These are phyloP conservation scores for Fragilaria crotonensis DNA, from an alignment of 108 stramenopile genomes.

Conservation along the genomic window DNA sequence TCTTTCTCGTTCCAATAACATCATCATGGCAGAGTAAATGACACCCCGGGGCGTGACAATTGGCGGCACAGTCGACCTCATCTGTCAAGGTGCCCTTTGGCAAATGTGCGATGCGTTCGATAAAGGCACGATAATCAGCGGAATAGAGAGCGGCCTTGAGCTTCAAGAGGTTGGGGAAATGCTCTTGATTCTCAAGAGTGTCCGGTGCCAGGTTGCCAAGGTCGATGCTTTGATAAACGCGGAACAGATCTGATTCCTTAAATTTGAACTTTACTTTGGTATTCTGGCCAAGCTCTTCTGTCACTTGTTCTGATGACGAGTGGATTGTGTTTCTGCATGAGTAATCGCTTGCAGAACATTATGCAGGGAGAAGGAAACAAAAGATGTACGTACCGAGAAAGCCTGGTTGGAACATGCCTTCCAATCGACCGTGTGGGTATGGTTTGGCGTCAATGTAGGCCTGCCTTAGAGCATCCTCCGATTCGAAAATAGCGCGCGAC, in stretches of 20 bases:
- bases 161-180: conserved; percentile 70
- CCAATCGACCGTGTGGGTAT: conserved; percentile 59
- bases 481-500: conserved; percentile 15
- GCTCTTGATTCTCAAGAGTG: conserved; percentile 5
- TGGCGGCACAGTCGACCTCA: conserved; percentile 91
- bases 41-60: conserved; percentile 90
- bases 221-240: conserved; percentile 86
- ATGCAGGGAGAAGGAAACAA: neutral
- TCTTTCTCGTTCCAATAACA: conserved; percentile 88
- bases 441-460: conserved; percentile 40
- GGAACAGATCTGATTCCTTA: conserved; percentile 96
- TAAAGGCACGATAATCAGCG: conserved; percentile 67
- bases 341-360: neutral
- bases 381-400: conserved; percentile 38
- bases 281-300: conserved; percentile 78
- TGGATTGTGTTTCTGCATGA: no score
- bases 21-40: conserved; percentile 97
- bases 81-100: conserved; percentile 55
- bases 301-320: conserved; percentile 22
- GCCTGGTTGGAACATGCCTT: conserved; percentile 41
- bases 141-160: conserved; percentile 82
- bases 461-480: conserved; percentile 13
- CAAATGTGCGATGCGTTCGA: conserved; percentile 68
- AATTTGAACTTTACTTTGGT: conserved; percentile 91
- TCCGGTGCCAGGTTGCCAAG: conserved; percentile 53